Percentiles rank a stretch among this genome's conserved stretches.
These are phyloP conservation scores for Hypericum androsaemum DNA, from an alignment of 345 rosid genomes.

Conservation along the genomic window DNA sequence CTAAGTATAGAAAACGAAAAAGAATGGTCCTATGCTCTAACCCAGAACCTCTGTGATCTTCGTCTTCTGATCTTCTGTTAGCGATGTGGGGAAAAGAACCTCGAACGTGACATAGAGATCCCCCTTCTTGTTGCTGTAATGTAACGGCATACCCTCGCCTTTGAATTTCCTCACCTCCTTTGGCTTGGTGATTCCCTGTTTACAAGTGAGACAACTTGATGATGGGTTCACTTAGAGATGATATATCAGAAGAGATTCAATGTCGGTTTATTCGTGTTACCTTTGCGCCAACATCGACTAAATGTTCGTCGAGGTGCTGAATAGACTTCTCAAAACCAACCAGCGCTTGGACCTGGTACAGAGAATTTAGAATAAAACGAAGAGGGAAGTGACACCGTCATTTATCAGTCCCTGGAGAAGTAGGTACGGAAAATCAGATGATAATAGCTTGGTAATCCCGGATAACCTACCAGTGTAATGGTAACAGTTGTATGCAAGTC, in stretches of 20 bases:
- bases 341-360: slow-evolving; percentile 76
- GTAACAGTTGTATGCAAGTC: slow-evolving; percentile 79
- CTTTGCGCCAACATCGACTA: slow-evolving; percentile 75
- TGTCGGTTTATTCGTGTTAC: slow-evolving; percentile 23
- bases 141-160: slow-evolving; percentile 98
- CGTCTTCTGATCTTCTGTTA: slow-evolving; percentile 72
- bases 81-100: slow-evolving; percentile 76
- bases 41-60: slow-evolving; percentile 67
- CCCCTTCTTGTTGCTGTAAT: slow-evolving; percentile 77
- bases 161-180: slow-evolving; percentile 81
- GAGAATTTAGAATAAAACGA: not conserved
- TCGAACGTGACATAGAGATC: slow-evolving; percentile 78
- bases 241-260: not conserved
- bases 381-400: not conserved
- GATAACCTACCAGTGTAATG: slow-evolving; percentile 68
- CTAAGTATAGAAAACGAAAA: not conserved
- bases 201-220: slow-evolving; percentile 6
- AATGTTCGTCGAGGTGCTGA: slow-evolving; percentile 92
- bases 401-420: not conserved
- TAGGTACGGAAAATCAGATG: not conserved
- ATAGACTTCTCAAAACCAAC: slow-evolving; percentile 93
- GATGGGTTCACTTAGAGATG: not conserved
- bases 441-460: not conserved
- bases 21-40: slow-evolving; percentile 16
- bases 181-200: slow-evolving; percentile 86